phyloP scores from a whole-genome alignment of 345 rosid species.

The Psidium guajava region DNA sequence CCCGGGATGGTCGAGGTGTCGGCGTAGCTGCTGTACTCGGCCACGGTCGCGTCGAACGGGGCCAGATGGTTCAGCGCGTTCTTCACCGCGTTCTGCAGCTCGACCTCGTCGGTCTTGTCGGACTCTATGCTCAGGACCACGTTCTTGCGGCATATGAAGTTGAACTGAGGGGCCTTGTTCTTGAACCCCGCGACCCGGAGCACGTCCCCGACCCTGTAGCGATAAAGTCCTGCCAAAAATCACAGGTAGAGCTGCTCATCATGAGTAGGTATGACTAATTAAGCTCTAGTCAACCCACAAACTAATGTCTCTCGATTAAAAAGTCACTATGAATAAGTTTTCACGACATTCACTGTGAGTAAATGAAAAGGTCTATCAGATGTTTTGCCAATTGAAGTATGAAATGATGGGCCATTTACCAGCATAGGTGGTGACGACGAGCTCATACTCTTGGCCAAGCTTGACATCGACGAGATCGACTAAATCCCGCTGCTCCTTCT shows the following conservation, averaged over 20 bases:
- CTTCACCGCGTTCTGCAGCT: constrained; percentile 82
- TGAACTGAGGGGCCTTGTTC: constrained; percentile 92
- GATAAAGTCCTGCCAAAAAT: constrained; percentile 49
- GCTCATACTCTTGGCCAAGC: constrained; percentile 90
- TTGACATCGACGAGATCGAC: constrained; percentile 93
- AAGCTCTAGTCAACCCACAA: no score
- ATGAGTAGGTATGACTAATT: background rate
- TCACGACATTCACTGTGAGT: background rate
- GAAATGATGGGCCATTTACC: constrained; percentile 24
- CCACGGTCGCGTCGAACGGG: constrained; percentile 62
- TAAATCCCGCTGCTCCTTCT: constrained; percentile 69
- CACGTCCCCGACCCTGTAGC: constrained; percentile 95
- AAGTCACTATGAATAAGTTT: background rate
- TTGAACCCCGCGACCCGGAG: constrained; percentile 88
- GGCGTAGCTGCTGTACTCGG: constrained; percentile 88
- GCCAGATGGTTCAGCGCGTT: constrained; percentile 70
- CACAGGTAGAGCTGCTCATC: background rate
- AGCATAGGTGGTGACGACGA: constrained; percentile 96
- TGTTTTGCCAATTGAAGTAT: background rate
- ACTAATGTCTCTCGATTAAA: background rate
- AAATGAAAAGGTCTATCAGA: background rate
- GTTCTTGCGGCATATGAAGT: constrained; percentile 89
- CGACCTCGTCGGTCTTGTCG: constrained; percentile 97
- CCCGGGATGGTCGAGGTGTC: constrained; percentile 73
- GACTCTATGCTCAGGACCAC: constrained; percentile 85